Evolutionary conservation across 2,329 filamentous ascomycete genomes (phyloP).

Genomic region (Hymenoscyphus linearis): DNA sequence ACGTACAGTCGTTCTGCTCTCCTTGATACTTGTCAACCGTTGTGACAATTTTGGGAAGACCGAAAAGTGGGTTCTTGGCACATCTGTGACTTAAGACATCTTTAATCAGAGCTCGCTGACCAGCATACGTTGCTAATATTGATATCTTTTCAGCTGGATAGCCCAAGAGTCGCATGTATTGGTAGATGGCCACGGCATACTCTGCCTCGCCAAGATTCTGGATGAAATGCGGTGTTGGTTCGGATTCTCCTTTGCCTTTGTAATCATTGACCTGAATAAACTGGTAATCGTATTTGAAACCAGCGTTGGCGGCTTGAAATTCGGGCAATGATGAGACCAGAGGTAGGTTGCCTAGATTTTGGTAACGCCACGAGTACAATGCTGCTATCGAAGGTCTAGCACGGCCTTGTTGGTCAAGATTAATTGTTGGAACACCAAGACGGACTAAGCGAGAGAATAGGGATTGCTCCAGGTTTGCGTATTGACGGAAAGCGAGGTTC

Average conservation of each 20-base stretch:
- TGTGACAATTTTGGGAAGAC: conserved; percentile 80
- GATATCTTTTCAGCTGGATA: conserved; percentile 72
- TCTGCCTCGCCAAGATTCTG: conserved; percentile 97
- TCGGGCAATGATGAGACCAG: conserved; percentile 63
- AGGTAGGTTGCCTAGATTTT: conserved; percentile 71
- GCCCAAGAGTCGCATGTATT: conserved; percentile 94
- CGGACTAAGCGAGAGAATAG: conserved; percentile 88
- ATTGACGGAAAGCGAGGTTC: conserved; percentile 88
- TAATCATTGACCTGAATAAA: conserved; percentile 96
- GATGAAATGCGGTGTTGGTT: conserved; percentile 90
- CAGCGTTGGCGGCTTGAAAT: conserved; percentile 79
- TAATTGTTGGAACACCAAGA: conserved; percentile 85
- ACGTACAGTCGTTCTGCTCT: conserved; percentile 96
- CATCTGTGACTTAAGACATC: conserved; percentile 85
- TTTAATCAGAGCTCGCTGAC: conserved; percentile 79
- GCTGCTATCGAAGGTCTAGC: conserved; percentile 80
- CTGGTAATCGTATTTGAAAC: conserved; percentile 90
- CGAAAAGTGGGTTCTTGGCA: conserved; percentile 77
- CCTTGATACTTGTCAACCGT: conserved; percentile 99
- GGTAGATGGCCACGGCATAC: conserved; percentile 90
- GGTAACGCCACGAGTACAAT: conserved; percentile 92
- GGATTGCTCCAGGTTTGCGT: conserved; percentile 93
- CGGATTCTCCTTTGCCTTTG: conserved; percentile 80
- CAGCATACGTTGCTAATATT: conserved; percentile 90
- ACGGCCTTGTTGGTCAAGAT: conserved; percentile 88